Percentiles rank a stretch among this genome's conserved stretches.
phyloP scores from a whole-genome alignment of 345 rosid species.

The Abelmoschus esculentus region DNA sequence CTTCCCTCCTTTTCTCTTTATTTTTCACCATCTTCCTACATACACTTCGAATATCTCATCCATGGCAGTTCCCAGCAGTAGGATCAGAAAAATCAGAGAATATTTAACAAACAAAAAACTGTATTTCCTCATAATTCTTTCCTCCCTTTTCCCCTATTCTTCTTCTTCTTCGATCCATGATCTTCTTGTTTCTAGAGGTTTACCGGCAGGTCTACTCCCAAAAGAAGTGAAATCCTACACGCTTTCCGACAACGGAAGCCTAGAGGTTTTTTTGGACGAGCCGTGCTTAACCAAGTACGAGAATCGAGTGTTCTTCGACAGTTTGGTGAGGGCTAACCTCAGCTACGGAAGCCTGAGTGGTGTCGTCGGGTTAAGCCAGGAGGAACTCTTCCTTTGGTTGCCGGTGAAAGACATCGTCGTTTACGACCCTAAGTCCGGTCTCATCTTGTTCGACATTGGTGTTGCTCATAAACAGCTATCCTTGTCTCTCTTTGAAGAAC shows the following conservation, averaged over 20 bases:
- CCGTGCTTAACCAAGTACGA: constrained; percentile 75
- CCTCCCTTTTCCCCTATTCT: constrained; percentile 2
- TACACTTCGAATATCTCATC: neutral
- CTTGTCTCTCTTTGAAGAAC: constrained; percentile 74
- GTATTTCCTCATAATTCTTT: constrained; percentile 6
- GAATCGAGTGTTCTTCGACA: constrained; percentile 51
- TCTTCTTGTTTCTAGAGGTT: constrained; percentile 66
- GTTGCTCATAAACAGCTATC: constrained; percentile 75
- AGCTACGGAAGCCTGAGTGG: constrained; percentile 65
- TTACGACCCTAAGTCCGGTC: constrained; percentile 65
- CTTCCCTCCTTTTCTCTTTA: neutral
- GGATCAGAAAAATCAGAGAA: constrained; percentile 7
- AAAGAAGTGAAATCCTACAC: constrained; percentile 62
- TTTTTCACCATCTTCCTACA: constrained; percentile 6
- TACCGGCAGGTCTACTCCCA: constrained; percentile 79
- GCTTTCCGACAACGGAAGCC: constrained; percentile 43
- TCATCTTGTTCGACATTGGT: constrained; percentile 75
- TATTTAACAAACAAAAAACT: neutral
- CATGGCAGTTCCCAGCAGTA: constrained; percentile 25
- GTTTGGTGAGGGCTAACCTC: constrained; percentile 73
- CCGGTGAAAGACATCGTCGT: constrained; percentile 75
- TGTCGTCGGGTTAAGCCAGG: constrained; percentile 63
- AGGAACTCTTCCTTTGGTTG: constrained; percentile 84
- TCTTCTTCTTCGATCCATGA: constrained; percentile 48
- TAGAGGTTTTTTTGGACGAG: constrained; percentile 62